These are phyloP conservation scores for Tinospora cordifolia DNA, from an alignment of 164 flowering plant genomes.

Conservation along the genomic window DNA sequence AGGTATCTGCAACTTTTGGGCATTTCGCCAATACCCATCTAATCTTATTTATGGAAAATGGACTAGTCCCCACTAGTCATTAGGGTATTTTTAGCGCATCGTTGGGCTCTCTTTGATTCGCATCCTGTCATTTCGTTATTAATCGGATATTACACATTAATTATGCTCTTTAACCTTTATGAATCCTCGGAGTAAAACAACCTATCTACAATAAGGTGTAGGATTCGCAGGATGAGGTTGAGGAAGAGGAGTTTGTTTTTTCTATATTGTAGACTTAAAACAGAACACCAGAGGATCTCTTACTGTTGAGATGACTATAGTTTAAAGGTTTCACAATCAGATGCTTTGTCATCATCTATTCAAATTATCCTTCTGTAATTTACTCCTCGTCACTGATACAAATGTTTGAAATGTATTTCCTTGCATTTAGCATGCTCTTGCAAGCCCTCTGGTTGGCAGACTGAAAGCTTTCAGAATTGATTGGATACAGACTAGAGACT, in stretches of 20 bases:
- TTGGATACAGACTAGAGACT: background rate
- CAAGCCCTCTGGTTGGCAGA: too few species aligned
- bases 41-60: too few species aligned
- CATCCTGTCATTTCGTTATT: too few species aligned
- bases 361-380: background rate
- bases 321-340: background rate
- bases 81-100: slow-evolving; percentile 4
- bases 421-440: background rate
- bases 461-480: background rate
- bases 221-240: background rate
- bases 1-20: slow-evolving; percentile 29
- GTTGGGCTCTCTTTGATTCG: background rate
- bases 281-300: background rate
- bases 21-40: background rate
- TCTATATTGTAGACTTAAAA: background rate
- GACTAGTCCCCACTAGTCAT: background rate
- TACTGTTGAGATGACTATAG: background rate
- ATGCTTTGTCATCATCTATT: background rate
- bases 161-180: too few species aligned
- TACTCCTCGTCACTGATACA: background rate
- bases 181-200: too few species aligned
- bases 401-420: background rate
- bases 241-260: background rate
- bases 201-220: background rate
- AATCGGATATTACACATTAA: too few species aligned